Conservation (phyloP, 306 rosid species). For the Cicer chorassanicum region DNA sequence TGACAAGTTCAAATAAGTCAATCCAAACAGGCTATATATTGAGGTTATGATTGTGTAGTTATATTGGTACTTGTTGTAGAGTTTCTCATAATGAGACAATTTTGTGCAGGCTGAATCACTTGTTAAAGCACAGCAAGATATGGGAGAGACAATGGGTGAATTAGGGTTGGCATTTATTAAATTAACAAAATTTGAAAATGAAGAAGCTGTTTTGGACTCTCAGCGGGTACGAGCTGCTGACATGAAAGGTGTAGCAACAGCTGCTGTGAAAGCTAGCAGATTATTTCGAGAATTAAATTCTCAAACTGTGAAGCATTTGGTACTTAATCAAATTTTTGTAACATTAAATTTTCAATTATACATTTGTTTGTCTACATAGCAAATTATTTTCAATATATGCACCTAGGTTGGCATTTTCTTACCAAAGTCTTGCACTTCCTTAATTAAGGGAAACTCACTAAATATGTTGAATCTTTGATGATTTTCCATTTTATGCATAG, state of each 20-base stretch:
- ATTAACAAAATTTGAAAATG: constrained; percentile 85
- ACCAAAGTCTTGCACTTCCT: neutral
- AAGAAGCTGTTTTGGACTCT: constrained; percentile 66
- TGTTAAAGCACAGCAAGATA: constrained; percentile 95
- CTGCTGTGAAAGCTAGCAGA: constrained; percentile 92
- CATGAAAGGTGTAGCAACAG: constrained; percentile 88
- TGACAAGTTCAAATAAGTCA: too few relatives aligned
- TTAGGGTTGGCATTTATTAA: constrained; percentile 85
- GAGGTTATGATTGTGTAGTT: constrained; percentile 31
- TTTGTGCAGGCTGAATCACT: constrained; percentile 83
- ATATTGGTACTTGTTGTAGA: neutral
- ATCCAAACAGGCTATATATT: too few relatives aligned
- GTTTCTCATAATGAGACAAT: constrained; percentile 36
- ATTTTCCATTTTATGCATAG: constrained; percentile 44
- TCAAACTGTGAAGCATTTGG: constrained; percentile 96
- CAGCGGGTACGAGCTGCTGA: constrained; percentile 81
- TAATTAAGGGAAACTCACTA: constrained; percentile 20
- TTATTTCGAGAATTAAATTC: constrained; percentile 85
- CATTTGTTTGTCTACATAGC: constrained; percentile 20
- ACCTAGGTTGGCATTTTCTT: constrained; percentile 25
- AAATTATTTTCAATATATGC: constrained; percentile 24
- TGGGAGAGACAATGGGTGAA: constrained; percentile 94
- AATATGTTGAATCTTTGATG: constrained; percentile 35
- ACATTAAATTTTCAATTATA: constrained; percentile 18
- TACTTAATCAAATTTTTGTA: constrained; percentile 40